Percentiles rank a stretch among this genome's conserved stretches.
phyloP scores from a whole-genome alignment of 768 basidiomycete species.

The Suillus fuscotomentosus region DNA sequence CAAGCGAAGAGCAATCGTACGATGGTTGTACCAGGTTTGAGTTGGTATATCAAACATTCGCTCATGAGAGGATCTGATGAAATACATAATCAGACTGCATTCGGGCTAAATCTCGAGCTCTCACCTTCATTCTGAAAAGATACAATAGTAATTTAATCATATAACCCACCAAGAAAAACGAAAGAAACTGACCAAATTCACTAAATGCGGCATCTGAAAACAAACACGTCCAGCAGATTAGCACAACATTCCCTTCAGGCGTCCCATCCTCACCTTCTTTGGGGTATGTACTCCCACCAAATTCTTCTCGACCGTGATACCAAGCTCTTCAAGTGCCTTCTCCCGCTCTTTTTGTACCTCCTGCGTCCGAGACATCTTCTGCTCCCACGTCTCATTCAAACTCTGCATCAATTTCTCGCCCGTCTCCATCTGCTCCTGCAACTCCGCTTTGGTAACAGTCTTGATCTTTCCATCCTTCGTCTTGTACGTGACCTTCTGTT shows the following conservation, averaged over 20 bases:
- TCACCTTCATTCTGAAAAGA: slow-evolving; percentile 66
- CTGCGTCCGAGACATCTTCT: slow-evolving; percentile 88
- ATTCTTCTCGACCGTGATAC: slow-evolving; percentile 97
- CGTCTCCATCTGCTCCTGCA: slow-evolving; percentile 95
- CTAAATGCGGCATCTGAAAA: slow-evolving; percentile 85
- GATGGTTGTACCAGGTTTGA: slow-evolving; percentile 81
- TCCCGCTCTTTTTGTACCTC: slow-evolving; percentile 97
- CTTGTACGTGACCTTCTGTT: slow-evolving; percentile 93
- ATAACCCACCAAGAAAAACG: not conserved
- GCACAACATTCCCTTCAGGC: slow-evolving; percentile 7
- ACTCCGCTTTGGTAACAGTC: slow-evolving; percentile 94
- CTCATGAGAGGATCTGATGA: slow-evolving; percentile 89
- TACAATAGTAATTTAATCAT: slow-evolving; percentile 15
- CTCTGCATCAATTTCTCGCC: slow-evolving; percentile 95
- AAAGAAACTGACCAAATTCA: slow-evolving; percentile 74
- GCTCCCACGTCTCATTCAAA: slow-evolving; percentile 95
- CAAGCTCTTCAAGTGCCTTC: slow-evolving; percentile 95
- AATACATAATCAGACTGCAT: slow-evolving; percentile 12
- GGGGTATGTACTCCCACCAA: slow-evolving; percentile 96
- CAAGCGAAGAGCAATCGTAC: slow-evolving; percentile 37
- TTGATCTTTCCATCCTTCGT: slow-evolving; percentile 92
- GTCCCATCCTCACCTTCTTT: slow-evolving; percentile 64
- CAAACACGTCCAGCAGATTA: slow-evolving; percentile 10
- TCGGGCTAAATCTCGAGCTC: slow-evolving; percentile 12
- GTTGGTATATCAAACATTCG: slow-evolving; percentile 90